Base-by-base conservation (phyloP, 1,284 basidiomycete species). In the Neotropicomus parvogracilis region DNA sequence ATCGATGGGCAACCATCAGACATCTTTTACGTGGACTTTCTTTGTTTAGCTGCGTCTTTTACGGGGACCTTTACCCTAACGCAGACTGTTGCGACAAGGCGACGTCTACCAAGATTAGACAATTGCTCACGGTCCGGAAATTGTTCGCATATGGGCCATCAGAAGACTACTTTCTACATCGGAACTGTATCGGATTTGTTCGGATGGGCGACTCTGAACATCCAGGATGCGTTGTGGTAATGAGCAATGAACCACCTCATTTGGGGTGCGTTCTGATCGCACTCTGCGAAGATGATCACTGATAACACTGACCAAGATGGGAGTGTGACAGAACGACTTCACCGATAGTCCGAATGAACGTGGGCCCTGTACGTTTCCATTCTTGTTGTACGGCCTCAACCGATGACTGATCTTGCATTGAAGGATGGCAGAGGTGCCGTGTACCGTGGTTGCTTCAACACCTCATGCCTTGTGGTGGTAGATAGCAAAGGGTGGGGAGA, bases 51-150 rank as follows among this genome's bases (percentile, higher is more conserved):
- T 92, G 92, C 60, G 83, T 97, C 27, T 97, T 97, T 70, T 92
- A 92, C 54, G 93, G 93, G 8, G 95, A 97, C 68, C 64, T 95
- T 20, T 91, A 87, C 57, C 83, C 81, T 0, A 85, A 87, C 57
- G 56, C 70, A 33, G 81, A 85, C 62, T 81, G 82, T 54, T 87
- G 80, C 62, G 72, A 81, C 54, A 71, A 74, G 50, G 62, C 63
- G n/a, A 74, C 75, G 8, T 73, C 82, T 4, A 62, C 58, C 28
- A 75, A 75, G 37, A 69, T 90, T 37, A 69, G 59, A 44, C 59
- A 70, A 24, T 66, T 91, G 32, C 76, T 90, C 28, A 64, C 72
- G 38, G 78, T 73, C 32, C 81, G 88, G 58, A 79, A 78, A 67
- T 66, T 63, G 43, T 84, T 75, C 59, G 87, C 85, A 3, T 80